Evolutionary conservation across 2,329 filamentous ascomycete species (phyloP).

Genomic region (Colletotrichum euphorbiae): DNA sequence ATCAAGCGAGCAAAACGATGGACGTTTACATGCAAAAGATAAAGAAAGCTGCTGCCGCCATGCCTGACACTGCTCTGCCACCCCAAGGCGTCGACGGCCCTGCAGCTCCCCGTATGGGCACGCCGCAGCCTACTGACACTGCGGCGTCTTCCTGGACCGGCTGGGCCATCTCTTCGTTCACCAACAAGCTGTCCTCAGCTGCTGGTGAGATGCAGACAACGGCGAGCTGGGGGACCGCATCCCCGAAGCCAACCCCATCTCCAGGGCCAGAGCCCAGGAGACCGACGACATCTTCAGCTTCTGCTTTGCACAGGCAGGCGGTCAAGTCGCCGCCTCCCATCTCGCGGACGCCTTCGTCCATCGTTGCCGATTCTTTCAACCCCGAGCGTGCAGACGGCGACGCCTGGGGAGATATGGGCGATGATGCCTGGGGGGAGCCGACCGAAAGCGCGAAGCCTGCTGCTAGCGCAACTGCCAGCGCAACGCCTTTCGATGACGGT

Average conservation of each 20-base stretch:
- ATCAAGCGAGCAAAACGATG: constrained; percentile 90
- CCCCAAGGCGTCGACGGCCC: constrained; percentile 66
- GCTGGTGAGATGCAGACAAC: constrained; percentile 85
- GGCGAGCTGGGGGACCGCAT: constrained; percentile 56
- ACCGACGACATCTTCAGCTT: constrained; percentile 63
- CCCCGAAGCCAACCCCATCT: constrained; percentile 55
- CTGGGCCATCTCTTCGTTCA: constrained; percentile 99
- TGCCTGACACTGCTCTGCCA: constrained; percentile 85
- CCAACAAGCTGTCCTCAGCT: constrained; percentile 88
- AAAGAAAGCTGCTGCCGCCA: constrained; percentile 78
- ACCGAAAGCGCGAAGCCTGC: constrained; percentile 39
- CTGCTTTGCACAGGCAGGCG: constrained; percentile 70
- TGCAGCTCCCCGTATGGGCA: constrained; percentile 79
- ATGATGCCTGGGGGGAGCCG: constrained; percentile 58
- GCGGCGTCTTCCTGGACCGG: constrained; percentile 84
- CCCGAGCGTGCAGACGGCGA: constrained; percentile 71
- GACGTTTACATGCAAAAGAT: constrained; percentile 87
- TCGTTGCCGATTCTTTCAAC: constrained; percentile 63
- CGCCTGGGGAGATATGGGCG: constrained; percentile 80
- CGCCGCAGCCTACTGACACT: constrained; percentile 71
- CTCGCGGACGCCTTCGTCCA: constrained; percentile 62
- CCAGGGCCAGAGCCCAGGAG: constrained; percentile 54
- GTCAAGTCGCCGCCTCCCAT: constrained; percentile 61
- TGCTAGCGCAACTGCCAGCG: constrained; percentile 47
- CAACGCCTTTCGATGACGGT: constrained; percentile 79